Base-by-base conservation (phyloP, 2,329 filamentous ascomycete genomes). In the Lachnellula subtilissima region DNA sequence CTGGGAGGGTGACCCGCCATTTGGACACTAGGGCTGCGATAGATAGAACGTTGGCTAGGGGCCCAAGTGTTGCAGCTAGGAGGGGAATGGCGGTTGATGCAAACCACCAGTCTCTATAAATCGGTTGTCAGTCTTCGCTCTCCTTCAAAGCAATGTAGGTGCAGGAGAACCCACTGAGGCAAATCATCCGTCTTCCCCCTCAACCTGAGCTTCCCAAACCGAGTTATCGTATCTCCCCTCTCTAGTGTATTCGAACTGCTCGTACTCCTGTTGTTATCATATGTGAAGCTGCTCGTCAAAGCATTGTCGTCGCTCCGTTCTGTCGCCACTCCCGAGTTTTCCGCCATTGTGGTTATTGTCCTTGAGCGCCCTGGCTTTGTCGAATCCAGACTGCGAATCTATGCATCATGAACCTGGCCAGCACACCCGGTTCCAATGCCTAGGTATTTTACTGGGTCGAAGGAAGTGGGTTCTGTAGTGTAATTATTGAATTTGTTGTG, bases 41-140 rank as follows among this genome's bases (percentile, higher is more conserved):
- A 1, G 83, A 86, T 57, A 86, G 75, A 22, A 89, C 78, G 65
- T 88, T 89, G 3, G 86, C 86, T n/a, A 88, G 71, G 1, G 86
- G 86, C 0, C 84, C 85, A n/a, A 86, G 78, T 1, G 85, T 84
- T 14, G 86, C 86, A 3, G 85, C 85, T 4, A 88, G 72, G 3
- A 89, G 75, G 3, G 82, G 82, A 46, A 84, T 71, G 3, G 71
- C 72, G 3, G 70, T 74, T 1, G 70, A 71, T 37, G 71, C 73
- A 53, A 74, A 70, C 71, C 71, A 74, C 73, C 72, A 74, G 45
- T 66, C 64, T 62, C 68, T 73, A 48, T 53, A 28, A 23, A 42
- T 4, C 15, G 22, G 2, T 42, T 46, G 45, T 40, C 39, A 52
- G 56, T 15, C 48, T 43, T 17, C 42, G 17, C 36, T 28, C 37